These are phyloP conservation scores for Macadamia tetraphylla DNA, from an alignment of 164 flowering plant genomes.

Conservation along the genomic window DNA sequence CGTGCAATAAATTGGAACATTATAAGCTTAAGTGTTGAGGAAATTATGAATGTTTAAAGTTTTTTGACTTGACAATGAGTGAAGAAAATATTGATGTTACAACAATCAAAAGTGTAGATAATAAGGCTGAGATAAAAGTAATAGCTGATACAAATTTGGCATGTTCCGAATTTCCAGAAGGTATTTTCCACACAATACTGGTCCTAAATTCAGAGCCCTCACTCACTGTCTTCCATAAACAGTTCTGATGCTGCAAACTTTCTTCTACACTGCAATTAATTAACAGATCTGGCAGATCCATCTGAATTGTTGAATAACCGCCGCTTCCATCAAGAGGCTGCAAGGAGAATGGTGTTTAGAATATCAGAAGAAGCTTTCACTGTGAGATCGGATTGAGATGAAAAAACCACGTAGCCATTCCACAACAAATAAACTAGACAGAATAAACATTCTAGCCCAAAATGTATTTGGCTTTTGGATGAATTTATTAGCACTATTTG, in stretches of 20 bases:
- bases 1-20: no score
- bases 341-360: background rate
- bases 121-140: conserved; percentile 53
- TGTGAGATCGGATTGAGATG: no score
- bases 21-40: no score
- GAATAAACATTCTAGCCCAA: no score
- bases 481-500: no score
- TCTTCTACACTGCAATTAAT: conserved; percentile 33
- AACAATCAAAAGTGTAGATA: conserved; percentile 49
- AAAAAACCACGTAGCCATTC: no score
- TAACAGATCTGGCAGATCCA: conserved; percentile 50
- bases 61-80: conserved; percentile 1
- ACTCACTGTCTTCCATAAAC: conserved; percentile 21
- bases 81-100: conserved; percentile 31
- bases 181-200: conserved; percentile 50
- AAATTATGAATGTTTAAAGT: conserved; percentile 20
- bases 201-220: conserved; percentile 1
- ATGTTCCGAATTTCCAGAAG: conserved; percentile 57
- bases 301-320: conserved; percentile 24
- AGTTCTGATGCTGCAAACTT: conserved; percentile 14
- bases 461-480: no score
- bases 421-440: no score
- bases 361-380: no score
- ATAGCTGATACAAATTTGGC: conserved; percentile 45
- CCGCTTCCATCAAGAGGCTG: conserved; percentile 55